Base-by-base conservation (phyloP, 306 rosid species). In the Clitoria ternatea region DNA sequence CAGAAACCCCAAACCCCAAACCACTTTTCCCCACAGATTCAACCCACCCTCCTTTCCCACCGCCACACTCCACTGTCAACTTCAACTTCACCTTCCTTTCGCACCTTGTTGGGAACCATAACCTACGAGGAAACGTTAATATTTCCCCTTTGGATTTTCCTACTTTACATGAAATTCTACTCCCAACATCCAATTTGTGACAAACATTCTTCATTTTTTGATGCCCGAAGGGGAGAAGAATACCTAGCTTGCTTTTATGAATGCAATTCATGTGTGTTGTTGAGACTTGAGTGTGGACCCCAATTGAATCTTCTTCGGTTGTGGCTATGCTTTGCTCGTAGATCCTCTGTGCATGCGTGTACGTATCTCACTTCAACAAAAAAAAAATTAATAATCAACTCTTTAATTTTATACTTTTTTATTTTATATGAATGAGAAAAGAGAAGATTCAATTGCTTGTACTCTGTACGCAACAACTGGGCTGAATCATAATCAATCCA, bases 1-100 rank as follows among this genome's bases (percentile, higher is more conserved):
- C 84, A 0, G 95, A 86, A 60, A 85, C 92, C 14, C 97, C 92
- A 33, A 89, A 80, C 20, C 88, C 87, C 20, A 85, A 29, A 43
- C 84, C 70, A 6, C 80, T 81, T 79, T 78, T 90, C 0, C 80
- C 81, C 4, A 70, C 68, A 12, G 88, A 78, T 53, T 73, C 52
- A 37, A 87, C 4, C 61, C 84, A 63, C 5, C 62, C 77, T 2
- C 17, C 4, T 61, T 7, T 22, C 50, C 17, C 20, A 12, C 71
- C 11, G 17, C 45, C 12, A 17, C 60, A 36, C 56, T 69, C 11
- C 11, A 59, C 33, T 45, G 59, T 76, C 6, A 77, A 19, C 55
- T 60, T 60, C 2, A 26, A 7, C n/a, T 57, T 50, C 12, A 66
- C 66, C n/a, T 78, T 83, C 83, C 80, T 70, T 61, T 69, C 39